Evolutionary conservation across 129 eudicot genomes (phyloP), one percentile per base, ranked within the genome.

Genomic region (Lonicera japonica): DNA sequence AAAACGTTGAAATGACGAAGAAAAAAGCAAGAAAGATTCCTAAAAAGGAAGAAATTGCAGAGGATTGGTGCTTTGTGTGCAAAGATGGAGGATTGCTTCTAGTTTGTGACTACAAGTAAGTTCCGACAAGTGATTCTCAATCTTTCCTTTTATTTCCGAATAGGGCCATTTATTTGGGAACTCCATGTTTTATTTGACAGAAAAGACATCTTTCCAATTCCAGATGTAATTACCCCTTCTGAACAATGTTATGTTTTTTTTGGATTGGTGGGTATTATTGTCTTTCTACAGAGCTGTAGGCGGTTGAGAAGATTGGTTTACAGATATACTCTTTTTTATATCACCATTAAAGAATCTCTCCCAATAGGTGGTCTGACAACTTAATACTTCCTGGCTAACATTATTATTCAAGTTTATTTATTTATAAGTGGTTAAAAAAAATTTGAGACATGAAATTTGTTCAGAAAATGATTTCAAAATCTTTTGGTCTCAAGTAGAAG

Each of bases 31-130:
- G 25, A 40, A 70, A 48, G 56, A 56, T 25, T 51, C 23, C n/a
- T 20, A 64, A 58, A 45, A 70, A 72, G 69, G 90, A 83, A 60
- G 84, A 73, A 57, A 56, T 74, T 16, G 68, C 70, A 29, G 97
- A 90, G 61, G 82, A 83, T 23, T 90, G 95, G 95, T 90, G 97
- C 50, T 90, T 90, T 51, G 52, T 29, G 0, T 90, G 95, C 72
- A 86, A 90, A 71, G 97, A 90, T 60, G 97, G 97, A 40, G 97
- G 97, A 15, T 60, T 54, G 0, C 41, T 90, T 34, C 53, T 73
- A 0, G 71, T 86, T 7, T 90, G 97, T 43, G 97, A 90, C 11
- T 75, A 80, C 75, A 79, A 72, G 97, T 89, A 60, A 67, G 83
- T 70, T 63, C 54, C 21, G 15, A 17, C 5, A 50, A 14, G 0